Percentiles rank a stretch among this genome's conserved stretches.
phyloP scores from a whole-genome alignment of 768 basidiomycete genomes.

The Amanita pseudoporphyria region DNA sequence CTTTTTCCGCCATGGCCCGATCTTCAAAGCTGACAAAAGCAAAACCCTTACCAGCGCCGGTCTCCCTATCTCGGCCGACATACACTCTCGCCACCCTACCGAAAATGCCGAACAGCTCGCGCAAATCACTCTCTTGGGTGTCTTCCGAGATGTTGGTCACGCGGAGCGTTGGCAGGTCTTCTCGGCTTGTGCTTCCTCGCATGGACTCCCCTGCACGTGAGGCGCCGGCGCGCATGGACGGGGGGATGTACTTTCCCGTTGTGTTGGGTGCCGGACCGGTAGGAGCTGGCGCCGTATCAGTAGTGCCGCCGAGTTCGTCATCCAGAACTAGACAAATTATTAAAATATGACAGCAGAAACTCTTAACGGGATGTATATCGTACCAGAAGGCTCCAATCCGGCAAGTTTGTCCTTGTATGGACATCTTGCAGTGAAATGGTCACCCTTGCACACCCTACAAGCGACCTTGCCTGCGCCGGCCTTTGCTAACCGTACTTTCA shows the following conservation, averaged over 20 bases:
- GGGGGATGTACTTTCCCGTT: slow-evolving; percentile 86
- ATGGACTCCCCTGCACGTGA: slow-evolving; percentile 72
- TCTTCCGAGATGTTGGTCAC: slow-evolving; percentile 97
- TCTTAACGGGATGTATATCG: slow-evolving; percentile 8
- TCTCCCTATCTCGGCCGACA: slow-evolving; percentile 91
- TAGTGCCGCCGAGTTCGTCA: slow-evolving; percentile 27
- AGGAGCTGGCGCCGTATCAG: slow-evolving; percentile 27
- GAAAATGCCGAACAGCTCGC: slow-evolving; percentile 83
- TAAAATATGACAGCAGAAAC: neutral
- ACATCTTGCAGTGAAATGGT: slow-evolving; percentile 97
- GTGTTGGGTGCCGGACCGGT: slow-evolving; percentile 24
- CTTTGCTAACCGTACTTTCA: slow-evolving; percentile 58
- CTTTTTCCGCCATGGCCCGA: slow-evolving; percentile 66
- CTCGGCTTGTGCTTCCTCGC: slow-evolving; percentile 54
- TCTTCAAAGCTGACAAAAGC: slow-evolving; percentile 97
- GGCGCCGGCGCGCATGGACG: slow-evolving; percentile 74
- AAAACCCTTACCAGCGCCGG: slow-evolving; percentile 91
- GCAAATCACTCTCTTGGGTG: slow-evolving; percentile 87
- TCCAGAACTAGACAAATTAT: slow-evolving; percentile 21
- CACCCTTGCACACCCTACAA: slow-evolving; percentile 93
- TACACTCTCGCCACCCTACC: slow-evolving; percentile 85
- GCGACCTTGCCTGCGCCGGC: slow-evolving; percentile 81
- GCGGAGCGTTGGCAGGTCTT: slow-evolving; percentile 92
- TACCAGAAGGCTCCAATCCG: slow-evolving; percentile 56
- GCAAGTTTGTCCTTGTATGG: slow-evolving; percentile 94